phyloP scores from a whole-genome alignment of 2,329 filamentous ascomycete species.

The Aplosporella prunicola region DNA sequence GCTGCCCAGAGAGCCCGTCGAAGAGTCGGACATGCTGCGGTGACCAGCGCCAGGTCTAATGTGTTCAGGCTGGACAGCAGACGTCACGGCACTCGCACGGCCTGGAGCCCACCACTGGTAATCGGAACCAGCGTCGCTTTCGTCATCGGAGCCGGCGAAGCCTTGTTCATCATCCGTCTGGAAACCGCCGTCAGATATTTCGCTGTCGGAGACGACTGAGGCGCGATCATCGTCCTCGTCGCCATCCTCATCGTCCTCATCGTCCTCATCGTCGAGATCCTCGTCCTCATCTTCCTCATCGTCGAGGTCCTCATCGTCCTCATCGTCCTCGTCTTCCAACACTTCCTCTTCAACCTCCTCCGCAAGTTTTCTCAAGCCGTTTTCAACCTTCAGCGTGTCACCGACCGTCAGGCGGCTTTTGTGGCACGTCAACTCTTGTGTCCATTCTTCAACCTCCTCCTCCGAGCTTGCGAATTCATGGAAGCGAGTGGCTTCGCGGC shows the following conservation, averaged over 20 bases:
- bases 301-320: conserved; percentile 54
- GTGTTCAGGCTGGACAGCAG: conserved; percentile 41
- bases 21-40: conserved; percentile 44
- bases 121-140: conserved; percentile 55
- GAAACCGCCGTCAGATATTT: conserved; percentile 55
- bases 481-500: conserved; percentile 55
- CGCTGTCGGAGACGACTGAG: conserved; percentile 22
- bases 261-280: conserved; percentile 22
- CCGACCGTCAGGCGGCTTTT: conserved; percentile 71
- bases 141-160: conserved; percentile 60
- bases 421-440: conserved; percentile 57
- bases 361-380: conserved; percentile 72
- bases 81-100: conserved; percentile 44
- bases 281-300: conserved; percentile 35
- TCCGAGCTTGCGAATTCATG: conserved; percentile 86
- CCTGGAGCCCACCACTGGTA: conserved; percentile 55
- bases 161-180: conserved; percentile 71
- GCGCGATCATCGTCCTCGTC: conserved; percentile 35
- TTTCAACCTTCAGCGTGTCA: conserved; percentile 85
- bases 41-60: conserved; percentile 35
- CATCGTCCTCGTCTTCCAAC: conserved; percentile 59
- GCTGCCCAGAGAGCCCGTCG: conserved; percentile 42
- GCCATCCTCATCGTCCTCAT: conserved; percentile 41
- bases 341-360: conserved; percentile 90
- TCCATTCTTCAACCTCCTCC: conserved; percentile 77